phyloP scores from a whole-genome alignment of 179 eudicot species.

The Dionaea muscipula region DNA sequence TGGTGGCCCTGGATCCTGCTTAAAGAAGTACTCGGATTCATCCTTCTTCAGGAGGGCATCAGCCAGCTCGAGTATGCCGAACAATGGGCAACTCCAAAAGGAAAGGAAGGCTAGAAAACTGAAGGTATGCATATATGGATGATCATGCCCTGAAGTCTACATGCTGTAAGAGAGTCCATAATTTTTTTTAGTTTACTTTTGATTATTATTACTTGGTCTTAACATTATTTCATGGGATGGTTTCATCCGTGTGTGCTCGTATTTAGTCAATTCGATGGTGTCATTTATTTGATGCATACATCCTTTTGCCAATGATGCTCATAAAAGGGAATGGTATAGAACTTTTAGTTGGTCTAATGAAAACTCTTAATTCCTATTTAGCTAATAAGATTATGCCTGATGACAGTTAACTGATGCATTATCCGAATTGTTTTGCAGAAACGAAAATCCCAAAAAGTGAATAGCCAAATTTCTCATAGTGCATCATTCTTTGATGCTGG shows the following conservation, averaged over 20 bases:
- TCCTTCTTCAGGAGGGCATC: constrained; percentile 72
- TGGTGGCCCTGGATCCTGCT: constrained; percentile 92
- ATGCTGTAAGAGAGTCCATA: neutral
- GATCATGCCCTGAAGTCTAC: neutral
- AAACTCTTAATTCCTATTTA: too few species aligned
- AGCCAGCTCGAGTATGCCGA: constrained; percentile 28
- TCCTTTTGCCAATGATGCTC: too few species aligned
- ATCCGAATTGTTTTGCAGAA: constrained; percentile 28
- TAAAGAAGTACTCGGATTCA: constrained; percentile 92
- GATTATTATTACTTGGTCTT: too few species aligned
- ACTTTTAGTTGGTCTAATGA: too few species aligned
- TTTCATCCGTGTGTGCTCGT: neutral
- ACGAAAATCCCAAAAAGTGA: constrained; percentile 35
- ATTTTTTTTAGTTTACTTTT: too few species aligned
- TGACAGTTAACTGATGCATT: neutral
- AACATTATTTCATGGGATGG: too few species aligned
- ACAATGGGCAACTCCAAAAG: constrained; percentile 25
- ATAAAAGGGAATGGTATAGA: too few species aligned
- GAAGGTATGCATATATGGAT: constrained; percentile 34
- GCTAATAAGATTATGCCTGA: neutral
- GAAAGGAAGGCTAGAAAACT: constrained; percentile 45
- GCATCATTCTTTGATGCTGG: constrained; percentile 24
- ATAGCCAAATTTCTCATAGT: constrained; percentile 27
- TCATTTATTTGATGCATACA: neutral
- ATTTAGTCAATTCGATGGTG: neutral